Base-by-base conservation (phyloP, 352 stramenopile species). In the Thraustochytrium sp. region DNA sequence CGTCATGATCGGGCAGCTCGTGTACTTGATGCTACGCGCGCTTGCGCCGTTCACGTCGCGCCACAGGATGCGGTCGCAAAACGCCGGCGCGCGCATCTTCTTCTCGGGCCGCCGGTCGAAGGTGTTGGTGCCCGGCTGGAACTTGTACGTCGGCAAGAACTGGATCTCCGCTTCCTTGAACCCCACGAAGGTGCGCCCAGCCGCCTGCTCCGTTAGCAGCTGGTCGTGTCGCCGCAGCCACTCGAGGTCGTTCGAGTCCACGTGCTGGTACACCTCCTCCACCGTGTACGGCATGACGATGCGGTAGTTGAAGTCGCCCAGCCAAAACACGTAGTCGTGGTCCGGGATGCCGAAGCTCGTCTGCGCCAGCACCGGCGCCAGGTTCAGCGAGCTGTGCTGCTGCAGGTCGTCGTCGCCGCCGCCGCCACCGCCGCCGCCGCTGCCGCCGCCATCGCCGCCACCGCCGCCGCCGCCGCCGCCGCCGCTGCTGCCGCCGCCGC, bases 291-390 rank as follows among this genome's bases (percentile, higher is more conserved):
- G 46, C 9, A 68, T 36, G 2, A 61, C 56, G 51, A 97, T 95
- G 8, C 93, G 90, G 77, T 97, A 97, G 84, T 97, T 97, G 0
- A 97, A 84, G 85, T 97, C 93, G 3, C 93, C 93, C 36, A 95
- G 86, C 95, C 96, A 99, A 86, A 99, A 98, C 0, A 99, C 94
- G 74, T 99, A 90, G 87, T 99, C 97, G 86, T 99, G 97, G 84
- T 98, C 97, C 3, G 95, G 68, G 42, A 99, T 87, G 2, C 88
- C 87, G 11, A 96, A 88, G 51, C 72, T 87, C 16, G 44, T 21
- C 36, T 87, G n/a, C 42, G 38, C 68, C 16, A 68, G 53, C 31
- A 80, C 53, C 31, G 78, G 74, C 38, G 31, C 55, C 11, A 84
- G 54, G 53, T 48, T 85, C 23, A 85, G 74, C 64, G 40, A 63